A percentile compares a stretch with the other conserved stretches of the same genome.
Evolutionary conservation across 768 basidiomycete species (phyloP).

Genomic region (Coprinopsis cinerea): DNA sequence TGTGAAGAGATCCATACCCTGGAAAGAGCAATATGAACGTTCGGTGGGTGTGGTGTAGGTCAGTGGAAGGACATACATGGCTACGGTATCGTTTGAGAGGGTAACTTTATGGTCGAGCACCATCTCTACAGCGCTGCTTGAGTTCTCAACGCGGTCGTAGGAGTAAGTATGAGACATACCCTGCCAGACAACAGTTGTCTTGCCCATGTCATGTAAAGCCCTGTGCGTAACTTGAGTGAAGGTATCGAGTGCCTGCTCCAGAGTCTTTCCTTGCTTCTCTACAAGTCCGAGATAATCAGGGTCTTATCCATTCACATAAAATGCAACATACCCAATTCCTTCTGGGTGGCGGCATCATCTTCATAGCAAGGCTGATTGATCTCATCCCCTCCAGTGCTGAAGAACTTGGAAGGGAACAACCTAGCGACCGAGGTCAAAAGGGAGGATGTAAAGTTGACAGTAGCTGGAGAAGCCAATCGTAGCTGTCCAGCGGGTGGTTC

Average conservation of each 20-base stretch:
- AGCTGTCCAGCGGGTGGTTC: slow-evolving; percentile 86
- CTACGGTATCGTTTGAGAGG: slow-evolving; percentile 42
- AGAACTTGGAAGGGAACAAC: slow-evolving; percentile 49
- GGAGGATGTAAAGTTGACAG: slow-evolving; percentile 51
- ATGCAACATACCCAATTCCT: slow-evolving; percentile 34
- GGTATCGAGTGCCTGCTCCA: slow-evolving; percentile 55
- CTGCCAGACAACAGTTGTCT: slow-evolving; percentile 81
- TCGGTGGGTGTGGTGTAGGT: not conserved
- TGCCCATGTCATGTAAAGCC: slow-evolving; percentile 46
- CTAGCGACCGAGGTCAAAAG: slow-evolving; percentile 49
- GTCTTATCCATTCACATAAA: not conserved
- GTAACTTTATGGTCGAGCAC: slow-evolving; percentile 45
- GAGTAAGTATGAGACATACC: slow-evolving; percentile 27
- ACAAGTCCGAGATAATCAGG: not conserved
- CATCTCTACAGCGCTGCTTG: slow-evolving; percentile 53
- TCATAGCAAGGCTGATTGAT: slow-evolving; percentile 62
- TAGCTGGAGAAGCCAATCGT: slow-evolving; percentile 55
- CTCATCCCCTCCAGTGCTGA: slow-evolving; percentile 83
- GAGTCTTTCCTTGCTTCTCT: slow-evolving; percentile 38
- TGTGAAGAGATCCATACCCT: slow-evolving; percentile 70
- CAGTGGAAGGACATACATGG: slow-evolving; percentile 39
- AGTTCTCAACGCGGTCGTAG: slow-evolving; percentile 3
- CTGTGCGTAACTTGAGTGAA: slow-evolving; percentile 58
- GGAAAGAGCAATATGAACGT: not conserved
- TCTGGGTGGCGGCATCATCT: slow-evolving; percentile 53